Conservation (phyloP, 148 eudicot species). For the Salicornia ramosissima region DNA sequence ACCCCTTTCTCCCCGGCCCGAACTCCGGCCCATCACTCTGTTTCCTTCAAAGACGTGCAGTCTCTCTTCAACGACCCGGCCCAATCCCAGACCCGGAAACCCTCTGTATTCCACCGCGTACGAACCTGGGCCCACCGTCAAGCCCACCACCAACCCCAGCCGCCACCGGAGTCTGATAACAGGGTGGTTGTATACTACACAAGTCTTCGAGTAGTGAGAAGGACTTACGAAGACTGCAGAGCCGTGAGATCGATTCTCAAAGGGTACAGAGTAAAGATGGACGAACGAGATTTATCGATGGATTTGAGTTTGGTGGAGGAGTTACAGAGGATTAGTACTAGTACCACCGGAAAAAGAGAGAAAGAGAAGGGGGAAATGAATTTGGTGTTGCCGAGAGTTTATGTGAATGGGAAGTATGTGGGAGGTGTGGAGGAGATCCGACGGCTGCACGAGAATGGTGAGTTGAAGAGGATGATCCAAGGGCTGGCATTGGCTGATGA, state of each 20-base stretch:
- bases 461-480: constrained; percentile 30
- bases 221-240: constrained; percentile 44
- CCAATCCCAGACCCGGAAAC: constrained; percentile 13
- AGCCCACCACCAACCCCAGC: constrained; percentile 6
- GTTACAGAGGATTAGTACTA: constrained; percentile 25
- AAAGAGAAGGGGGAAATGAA: constrained; percentile 15
- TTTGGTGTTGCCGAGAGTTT: constrained; percentile 40
- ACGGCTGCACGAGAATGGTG: constrained; percentile 46
- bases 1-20: neutral
- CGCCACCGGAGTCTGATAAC: constrained; percentile 29
- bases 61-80: constrained; percentile 13
- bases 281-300: constrained; percentile 57
- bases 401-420: constrained; percentile 36
- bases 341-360: no score
- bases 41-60: constrained; percentile 28
- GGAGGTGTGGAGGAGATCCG: constrained; percentile 50
- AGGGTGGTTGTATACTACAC: constrained; percentile 44
- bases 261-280: constrained; percentile 35
- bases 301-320: constrained; percentile 29
- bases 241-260: constrained; percentile 37
- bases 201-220: constrained; percentile 35
- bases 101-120: constrained; percentile 36
- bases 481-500: constrained; percentile 26
- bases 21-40: neutral
- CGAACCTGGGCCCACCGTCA: constrained; percentile 28